Evolutionary conservation across 805 yeast species (phyloP).

Genomic region (Pichia californica): DNA sequence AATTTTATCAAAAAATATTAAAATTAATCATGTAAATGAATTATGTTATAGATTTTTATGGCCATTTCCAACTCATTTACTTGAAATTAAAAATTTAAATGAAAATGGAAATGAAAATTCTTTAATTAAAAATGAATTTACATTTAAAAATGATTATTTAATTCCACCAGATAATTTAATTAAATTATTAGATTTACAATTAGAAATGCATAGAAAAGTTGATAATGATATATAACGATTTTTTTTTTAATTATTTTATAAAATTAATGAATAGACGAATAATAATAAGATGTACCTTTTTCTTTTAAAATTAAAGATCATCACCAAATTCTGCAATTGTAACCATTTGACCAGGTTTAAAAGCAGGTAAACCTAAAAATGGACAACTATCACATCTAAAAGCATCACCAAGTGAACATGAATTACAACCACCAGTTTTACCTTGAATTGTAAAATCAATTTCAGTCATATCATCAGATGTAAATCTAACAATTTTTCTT

Average conservation of each 20-base stretch:
- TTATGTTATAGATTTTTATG: conserved; percentile 14
- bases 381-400: conserved; percentile 99
- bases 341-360: conserved; percentile 93
- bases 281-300: neutral
- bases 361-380: conserved; percentile 92
- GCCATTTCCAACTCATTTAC: conserved; percentile 11
- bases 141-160: conserved; percentile 3
- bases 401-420: conserved; percentile 96
- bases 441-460: conserved; percentile 96
- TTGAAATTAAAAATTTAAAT: neutral
- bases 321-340: conserved; percentile 70
- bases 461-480: conserved; percentile 71
- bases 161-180: conserved; percentile 1
- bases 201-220: conserved; percentile 2
- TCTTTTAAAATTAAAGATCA: conserved; percentile 42
- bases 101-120: too few relatives aligned
- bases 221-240: neutral
- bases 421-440: conserved; percentile 95
- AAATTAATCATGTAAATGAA: neutral
- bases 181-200: neutral
- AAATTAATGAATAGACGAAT: neutral
- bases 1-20: neutral
- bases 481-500: conserved; percentile 38
- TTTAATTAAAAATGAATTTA: neutral
- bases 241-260: neutral